A percentile compares a stretch with the other conserved stretches of the same genome.
Conservation (phyloP, 2,329 filamentous ascomycete genomes). For the Phoma sp. region DNA sequence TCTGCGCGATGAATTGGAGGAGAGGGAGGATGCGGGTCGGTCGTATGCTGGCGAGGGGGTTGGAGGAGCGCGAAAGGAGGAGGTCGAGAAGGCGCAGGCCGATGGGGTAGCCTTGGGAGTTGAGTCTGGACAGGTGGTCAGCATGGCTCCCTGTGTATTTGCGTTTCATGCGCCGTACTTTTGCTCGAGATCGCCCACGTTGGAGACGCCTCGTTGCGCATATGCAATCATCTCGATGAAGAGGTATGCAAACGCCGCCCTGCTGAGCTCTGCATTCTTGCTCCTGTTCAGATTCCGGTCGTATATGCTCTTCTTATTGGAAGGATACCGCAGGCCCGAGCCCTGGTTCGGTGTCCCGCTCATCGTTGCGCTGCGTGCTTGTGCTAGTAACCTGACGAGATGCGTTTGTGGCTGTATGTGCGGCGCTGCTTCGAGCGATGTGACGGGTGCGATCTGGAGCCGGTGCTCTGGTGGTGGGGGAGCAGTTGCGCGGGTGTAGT, state of each 20-base stretch:
- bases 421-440: conserved; percentile 11
- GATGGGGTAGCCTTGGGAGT: conserved; percentile 89
- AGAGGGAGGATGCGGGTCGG: conserved; percentile 89
- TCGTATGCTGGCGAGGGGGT: conserved; percentile 60
- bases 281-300: conserved; percentile 91
- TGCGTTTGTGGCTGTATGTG: conserved; percentile 16
- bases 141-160: not conserved
- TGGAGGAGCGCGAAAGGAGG: conserved; percentile 73
- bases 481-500: conserved; percentile 18
- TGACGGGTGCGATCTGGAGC: conserved; percentile 7
- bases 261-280: conserved; percentile 86
- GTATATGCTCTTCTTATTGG: conserved; percentile 97
- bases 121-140: conserved; percentile 66
- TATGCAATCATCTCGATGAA: conserved; percentile 98
- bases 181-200: conserved; percentile 92
- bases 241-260: conserved; percentile 92
- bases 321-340: conserved; percentile 79
- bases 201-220: conserved; percentile 86
- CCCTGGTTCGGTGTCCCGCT: conserved; percentile 33
- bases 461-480: conserved; percentile 9
- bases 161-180: conserved; percentile 60
- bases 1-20: conserved; percentile 93
- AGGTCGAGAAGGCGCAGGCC: conserved; percentile 95
- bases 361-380: conserved; percentile 29
- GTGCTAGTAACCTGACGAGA: conserved; percentile 3